A percentile compares a stretch with the other conserved stretches of the same genome.
These are phyloP conservation scores for Hypomontagnella monticulosa DNA, from an alignment of 495 filamentous ascomycete species.

Conservation along the genomic window DNA sequence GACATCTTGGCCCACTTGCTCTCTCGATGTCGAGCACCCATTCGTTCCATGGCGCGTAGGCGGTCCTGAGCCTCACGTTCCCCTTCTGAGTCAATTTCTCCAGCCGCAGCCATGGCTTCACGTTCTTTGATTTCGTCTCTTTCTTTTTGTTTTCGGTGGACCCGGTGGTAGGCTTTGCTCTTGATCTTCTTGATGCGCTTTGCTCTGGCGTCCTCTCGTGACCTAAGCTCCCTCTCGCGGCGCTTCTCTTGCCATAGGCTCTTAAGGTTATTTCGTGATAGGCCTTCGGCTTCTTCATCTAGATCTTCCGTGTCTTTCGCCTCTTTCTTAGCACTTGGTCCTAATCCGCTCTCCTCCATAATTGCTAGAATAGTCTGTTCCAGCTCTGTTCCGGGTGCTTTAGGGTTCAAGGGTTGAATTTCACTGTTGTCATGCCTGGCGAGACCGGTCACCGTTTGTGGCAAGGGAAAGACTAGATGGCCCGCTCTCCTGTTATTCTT, in stretches of 20 bases:
- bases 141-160: conserved; percentile 88
- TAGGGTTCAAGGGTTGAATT: conserved; percentile 64
- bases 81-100: conserved; percentile 72
- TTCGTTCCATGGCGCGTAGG: conserved; percentile 83
- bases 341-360: conserved; percentile 85
- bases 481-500: conserved; percentile 93
- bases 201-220: conserved; percentile 86
- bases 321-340: conserved; percentile 52
- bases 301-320: conserved; percentile 69
- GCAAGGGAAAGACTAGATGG: conserved; percentile 88
- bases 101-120: conserved; percentile 71
- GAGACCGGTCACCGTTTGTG: conserved; percentile 68
- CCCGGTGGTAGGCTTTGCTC: conserved; percentile 88
- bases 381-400: conserved; percentile 76
- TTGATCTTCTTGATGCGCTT: conserved; percentile 99
- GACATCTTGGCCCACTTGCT: conserved; percentile 95
- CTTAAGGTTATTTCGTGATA: conserved; percentile 74
- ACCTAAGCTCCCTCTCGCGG: conserved; percentile 82
- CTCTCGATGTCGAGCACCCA: conserved; percentile 87
- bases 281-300: conserved; percentile 73
- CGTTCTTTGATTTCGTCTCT: conserved; percentile 75
- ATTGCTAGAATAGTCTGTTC: conserved; percentile 87
- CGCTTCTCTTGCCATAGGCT: conserved; percentile 79
- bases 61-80: conserved; percentile 83
- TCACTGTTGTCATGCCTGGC: conserved; percentile 53